phyloP scores from a whole-genome alignment of 805 yeast species.

The Candida coquimbonensis region DNA sequence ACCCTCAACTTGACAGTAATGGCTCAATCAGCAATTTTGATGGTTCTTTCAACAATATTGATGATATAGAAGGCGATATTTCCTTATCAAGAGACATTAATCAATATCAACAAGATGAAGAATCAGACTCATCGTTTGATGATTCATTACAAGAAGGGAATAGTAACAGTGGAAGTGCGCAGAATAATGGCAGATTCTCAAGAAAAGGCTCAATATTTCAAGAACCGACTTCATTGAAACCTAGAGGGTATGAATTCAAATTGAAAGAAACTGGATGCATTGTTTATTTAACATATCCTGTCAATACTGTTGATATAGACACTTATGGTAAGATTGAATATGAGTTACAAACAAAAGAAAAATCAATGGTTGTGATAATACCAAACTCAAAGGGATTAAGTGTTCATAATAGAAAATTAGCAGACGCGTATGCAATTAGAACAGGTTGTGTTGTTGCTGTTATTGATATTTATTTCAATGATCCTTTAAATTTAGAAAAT shows the following conservation, averaged over 20 bases:
- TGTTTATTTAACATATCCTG: conserved; percentile 22
- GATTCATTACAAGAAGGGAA: conserved; percentile 7
- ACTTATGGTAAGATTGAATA: conserved; percentile 21
- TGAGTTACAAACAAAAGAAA: conserved; percentile 18
- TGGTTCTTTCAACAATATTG: conserved; percentile 11
- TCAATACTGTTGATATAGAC: conserved; percentile 13
- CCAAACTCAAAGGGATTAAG: conserved; percentile 22
- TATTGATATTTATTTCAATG: conserved; percentile 18
- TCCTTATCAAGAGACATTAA: conserved; percentile 10
- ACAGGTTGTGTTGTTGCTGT: conserved; percentile 23
- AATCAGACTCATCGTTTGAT: conserved; percentile 16
- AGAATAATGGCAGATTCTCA: not conserved
- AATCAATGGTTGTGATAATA: conserved; percentile 20
- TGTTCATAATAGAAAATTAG: conserved; percentile 19
- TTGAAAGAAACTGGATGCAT: conserved; percentile 11
- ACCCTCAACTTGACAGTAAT: conserved; percentile 11
- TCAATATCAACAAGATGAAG: conserved; percentile 1
- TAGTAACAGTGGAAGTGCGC: not conserved
- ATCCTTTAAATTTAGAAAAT: conserved; percentile 12
- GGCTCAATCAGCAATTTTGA: conserved; percentile 9
- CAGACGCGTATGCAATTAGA: conserved; percentile 22
- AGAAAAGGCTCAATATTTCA: conserved; percentile 13
- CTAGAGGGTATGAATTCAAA: conserved; percentile 20
- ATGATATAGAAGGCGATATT: conserved; percentile 20
- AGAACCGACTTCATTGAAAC: conserved; percentile 11